Conservation (phyloP, 1,284 basidiomycete species). For the Porodaedalea pini region DNA sequence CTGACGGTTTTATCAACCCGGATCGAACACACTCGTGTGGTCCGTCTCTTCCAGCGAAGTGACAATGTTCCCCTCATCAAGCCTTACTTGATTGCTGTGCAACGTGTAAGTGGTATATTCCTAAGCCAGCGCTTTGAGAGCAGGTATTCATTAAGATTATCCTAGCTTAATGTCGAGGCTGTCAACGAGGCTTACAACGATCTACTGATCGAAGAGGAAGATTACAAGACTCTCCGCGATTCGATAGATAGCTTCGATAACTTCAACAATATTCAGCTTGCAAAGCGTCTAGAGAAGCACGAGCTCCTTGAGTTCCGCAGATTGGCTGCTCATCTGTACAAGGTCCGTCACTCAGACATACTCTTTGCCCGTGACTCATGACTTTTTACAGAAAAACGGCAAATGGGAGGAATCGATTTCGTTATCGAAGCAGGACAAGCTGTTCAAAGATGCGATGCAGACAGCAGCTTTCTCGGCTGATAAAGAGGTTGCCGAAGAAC, state of each 20-base stretch:
- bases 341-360: slow-evolving; percentile 48
- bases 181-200: slow-evolving; percentile 99
- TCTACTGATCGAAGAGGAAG: slow-evolving; percentile 96
- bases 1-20: slow-evolving; percentile 89
- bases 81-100: slow-evolving; percentile 94
- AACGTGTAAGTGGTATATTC: slow-evolving; percentile 60
- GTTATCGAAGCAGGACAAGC: slow-evolving; percentile 91
- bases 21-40: slow-evolving; percentile 92
- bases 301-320: slow-evolving; percentile 94
- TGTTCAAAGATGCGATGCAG: slow-evolving; percentile 95
- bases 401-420: slow-evolving; percentile 95
- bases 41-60: slow-evolving; percentile 92
- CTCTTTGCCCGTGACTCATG: background rate
- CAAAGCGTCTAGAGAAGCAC: slow-evolving; percentile 84
- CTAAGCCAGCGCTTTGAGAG: background rate
- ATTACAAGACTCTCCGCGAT: slow-evolving; percentile 94
- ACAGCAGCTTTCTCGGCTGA: slow-evolving; percentile 83
- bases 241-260: slow-evolving; percentile 98
- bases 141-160: slow-evolving; percentile 11
- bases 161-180: slow-evolving; percentile 87
- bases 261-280: slow-evolving; percentile 91
- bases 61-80: slow-evolving; percentile 96
- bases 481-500: slow-evolving; percentile 88
- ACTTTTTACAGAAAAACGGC: slow-evolving; percentile 72
- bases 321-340: slow-evolving; percentile 93